Percentiles rank a stretch among this genome's conserved stretches.
These are phyloP conservation scores for Nannochloris sp. DNA, from an alignment of 139 green algal species.

Conservation along the genomic window DNA sequence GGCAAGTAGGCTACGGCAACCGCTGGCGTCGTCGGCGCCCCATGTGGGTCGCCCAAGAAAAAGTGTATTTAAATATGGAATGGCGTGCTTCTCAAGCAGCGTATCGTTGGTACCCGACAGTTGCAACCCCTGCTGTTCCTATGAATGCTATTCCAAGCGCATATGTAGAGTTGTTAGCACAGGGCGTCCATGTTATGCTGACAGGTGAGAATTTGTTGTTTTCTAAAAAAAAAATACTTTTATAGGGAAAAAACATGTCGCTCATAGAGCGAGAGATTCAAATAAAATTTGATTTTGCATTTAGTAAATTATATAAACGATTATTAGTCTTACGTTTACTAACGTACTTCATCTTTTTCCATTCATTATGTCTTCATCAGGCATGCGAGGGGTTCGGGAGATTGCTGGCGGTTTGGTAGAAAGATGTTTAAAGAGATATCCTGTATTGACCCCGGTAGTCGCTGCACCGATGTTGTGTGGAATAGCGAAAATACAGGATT, in stretches of 20 bases:
- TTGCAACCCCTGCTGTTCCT: background rate
- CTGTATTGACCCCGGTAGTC: constrained; percentile 25
- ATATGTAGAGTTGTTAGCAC: constrained; percentile 22
- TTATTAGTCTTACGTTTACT: too few species aligned
- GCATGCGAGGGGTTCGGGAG: background rate
- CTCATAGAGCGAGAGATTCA: too few species aligned
- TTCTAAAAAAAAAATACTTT: too few species aligned
- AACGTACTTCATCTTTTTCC: too few species aligned
- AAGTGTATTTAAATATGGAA: constrained; percentile 32
- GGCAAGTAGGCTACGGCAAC: background rate
- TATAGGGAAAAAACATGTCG: too few species aligned
- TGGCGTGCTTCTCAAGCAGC: constrained; percentile 38
- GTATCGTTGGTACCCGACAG: constrained; percentile 33
- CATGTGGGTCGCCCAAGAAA: constrained; percentile 44
- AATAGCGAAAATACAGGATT: constrained; percentile 37
- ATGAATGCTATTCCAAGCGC: constrained; percentile 24
- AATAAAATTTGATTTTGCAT: too few species aligned
- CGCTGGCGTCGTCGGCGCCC: constrained; percentile 32
- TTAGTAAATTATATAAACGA: too few species aligned
- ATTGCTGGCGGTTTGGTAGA: constrained; percentile 26
- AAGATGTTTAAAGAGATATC: constrained; percentile 50
- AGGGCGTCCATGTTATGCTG: constrained; percentile 27
- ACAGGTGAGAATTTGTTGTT: too few species aligned
- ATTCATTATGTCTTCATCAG: too few species aligned
- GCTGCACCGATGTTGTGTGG: constrained; percentile 34